phyloP scores from a whole-genome alignment of 352 stramenopile species.

The Globisporangium yorkense region DNA sequence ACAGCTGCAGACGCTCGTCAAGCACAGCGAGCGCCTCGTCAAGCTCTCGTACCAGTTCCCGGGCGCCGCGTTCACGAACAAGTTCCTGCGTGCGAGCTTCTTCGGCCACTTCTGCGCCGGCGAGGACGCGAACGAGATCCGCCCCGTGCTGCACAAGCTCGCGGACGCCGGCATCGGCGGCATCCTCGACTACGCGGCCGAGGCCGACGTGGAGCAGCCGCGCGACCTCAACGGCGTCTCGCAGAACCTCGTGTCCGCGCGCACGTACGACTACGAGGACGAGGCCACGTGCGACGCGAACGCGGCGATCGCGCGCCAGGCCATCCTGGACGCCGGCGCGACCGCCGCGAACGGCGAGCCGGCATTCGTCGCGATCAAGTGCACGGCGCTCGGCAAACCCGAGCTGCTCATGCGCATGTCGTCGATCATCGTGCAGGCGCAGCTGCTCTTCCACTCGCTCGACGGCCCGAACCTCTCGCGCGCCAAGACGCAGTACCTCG shows the following conservation, averaged over 20 bases:
- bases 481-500: constrained; percentile 73
- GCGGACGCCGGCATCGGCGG: constrained; percentile 81
- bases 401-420: constrained; percentile 94
- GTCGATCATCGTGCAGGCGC: constrained; percentile 88
- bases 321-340: constrained; percentile 66
- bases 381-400: constrained; percentile 95
- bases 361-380: constrained; percentile 96
- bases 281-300: constrained; percentile 92
- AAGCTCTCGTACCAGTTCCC: constrained; percentile 77
- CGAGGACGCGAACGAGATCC: constrained; percentile 83
- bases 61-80: constrained; percentile 83
- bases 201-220: constrained; percentile 86
- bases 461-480: constrained; percentile 81
- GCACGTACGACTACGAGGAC: constrained; percentile 95
- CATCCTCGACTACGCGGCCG: constrained; percentile 97
- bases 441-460: constrained; percentile 90
- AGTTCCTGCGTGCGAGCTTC: constrained; percentile 90
- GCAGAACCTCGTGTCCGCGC: constrained; percentile 81
- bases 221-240: constrained; percentile 71
- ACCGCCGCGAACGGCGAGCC: constrained; percentile 37
- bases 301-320: constrained; percentile 76
- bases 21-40: constrained; percentile 85
- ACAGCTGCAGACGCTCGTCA: constrained; percentile 80
- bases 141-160: constrained; percentile 73
- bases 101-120: constrained; percentile 98